Conservation (phyloP, 345 rosid genomes). For the Kandelia obovata region DNA sequence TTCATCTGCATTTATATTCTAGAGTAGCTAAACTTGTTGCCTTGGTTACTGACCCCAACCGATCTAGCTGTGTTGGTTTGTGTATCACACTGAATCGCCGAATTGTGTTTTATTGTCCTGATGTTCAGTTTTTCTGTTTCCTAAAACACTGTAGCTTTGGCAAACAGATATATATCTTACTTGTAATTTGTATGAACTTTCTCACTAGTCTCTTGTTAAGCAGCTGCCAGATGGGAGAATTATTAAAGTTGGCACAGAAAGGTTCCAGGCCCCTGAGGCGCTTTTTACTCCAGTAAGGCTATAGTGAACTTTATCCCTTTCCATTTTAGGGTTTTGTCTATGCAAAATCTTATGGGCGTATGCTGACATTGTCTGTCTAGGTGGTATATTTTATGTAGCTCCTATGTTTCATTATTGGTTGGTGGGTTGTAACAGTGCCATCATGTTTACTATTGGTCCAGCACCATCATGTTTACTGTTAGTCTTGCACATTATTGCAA, state of each 20-base stretch:
- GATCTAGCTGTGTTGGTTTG: not conserved
- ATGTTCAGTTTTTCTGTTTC: not conserved
- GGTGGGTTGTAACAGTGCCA: too few relatives aligned
- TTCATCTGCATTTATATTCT: not conserved
- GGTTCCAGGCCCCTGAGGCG: slow-evolving; percentile 99
- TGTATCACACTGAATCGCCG: not conserved
- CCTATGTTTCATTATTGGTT: too few relatives aligned
- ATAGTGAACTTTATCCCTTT: not conserved
- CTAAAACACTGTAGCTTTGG: not conserved
- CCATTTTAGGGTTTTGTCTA: not conserved
- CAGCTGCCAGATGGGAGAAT: slow-evolving; percentile 97
- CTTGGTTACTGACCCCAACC: not conserved
- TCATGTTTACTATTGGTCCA: too few relatives aligned
- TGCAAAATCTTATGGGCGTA: too few relatives aligned
- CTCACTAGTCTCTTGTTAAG: slow-evolving; percentile 16
- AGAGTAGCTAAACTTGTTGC: not conserved
- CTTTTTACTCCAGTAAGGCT: slow-evolving; percentile 88
- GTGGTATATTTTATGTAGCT: too few relatives aligned
- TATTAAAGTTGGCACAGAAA: slow-evolving; percentile 97
- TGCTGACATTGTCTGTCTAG: too few relatives aligned
- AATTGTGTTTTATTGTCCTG: not conserved
- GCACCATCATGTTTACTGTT: too few relatives aligned
- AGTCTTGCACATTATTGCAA: too few relatives aligned
- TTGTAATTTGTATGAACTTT: not conserved
- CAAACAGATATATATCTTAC: not conserved